Conservation (phyloP, 2,329 filamentous ascomycete species). For the Phyllosticta paracitricarpa region DNA sequence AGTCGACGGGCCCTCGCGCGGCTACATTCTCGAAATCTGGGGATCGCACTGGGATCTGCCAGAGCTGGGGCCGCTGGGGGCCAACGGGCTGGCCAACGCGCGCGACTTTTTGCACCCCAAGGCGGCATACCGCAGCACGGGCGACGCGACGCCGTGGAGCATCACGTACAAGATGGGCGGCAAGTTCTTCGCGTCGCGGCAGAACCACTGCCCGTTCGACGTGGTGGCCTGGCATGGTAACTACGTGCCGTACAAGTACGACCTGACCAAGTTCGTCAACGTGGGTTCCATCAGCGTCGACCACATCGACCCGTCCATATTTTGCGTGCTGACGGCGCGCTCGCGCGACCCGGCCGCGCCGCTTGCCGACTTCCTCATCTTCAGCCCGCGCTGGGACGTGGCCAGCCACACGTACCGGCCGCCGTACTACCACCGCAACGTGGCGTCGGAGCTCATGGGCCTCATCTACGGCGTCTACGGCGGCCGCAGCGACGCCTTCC, state of each 20-base stretch:
- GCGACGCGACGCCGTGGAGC: constrained; percentile 29
- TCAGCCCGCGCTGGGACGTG: constrained; percentile 55
- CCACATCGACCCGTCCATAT: constrained; percentile 71
- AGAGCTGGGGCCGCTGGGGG: constrained; percentile 30
- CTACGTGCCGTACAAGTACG: constrained; percentile 69
- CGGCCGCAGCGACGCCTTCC: constrained; percentile 42
- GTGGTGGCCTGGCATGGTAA: constrained; percentile 73
- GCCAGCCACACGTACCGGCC: constrained; percentile 51
- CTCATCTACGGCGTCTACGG: constrained; percentile 51
- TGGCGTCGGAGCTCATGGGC: constrained; percentile 58
- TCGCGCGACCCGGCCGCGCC: constrained; percentile 51
- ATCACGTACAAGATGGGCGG: constrained; percentile 49
- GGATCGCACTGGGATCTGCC: constrained; percentile 31
- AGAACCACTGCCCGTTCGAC: constrained; percentile 66
- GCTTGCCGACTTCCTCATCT: constrained; percentile 56
- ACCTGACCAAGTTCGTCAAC: constrained; percentile 65
- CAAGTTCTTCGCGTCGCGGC: constrained; percentile 53
- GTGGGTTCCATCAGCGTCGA: constrained; percentile 66
- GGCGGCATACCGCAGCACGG: constrained; percentile 50
- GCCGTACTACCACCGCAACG: constrained; percentile 56
- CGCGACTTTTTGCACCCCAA: constrained; percentile 64
- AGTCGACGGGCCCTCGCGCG: constrained; percentile 24
- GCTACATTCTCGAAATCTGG: constrained; percentile 33
- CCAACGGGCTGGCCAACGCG: constrained; percentile 30
- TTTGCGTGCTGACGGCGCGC: constrained; percentile 54